Base-by-base conservation (phyloP, 192 early-diverging fungal species). In the Haplosporangium gracile region DNA sequence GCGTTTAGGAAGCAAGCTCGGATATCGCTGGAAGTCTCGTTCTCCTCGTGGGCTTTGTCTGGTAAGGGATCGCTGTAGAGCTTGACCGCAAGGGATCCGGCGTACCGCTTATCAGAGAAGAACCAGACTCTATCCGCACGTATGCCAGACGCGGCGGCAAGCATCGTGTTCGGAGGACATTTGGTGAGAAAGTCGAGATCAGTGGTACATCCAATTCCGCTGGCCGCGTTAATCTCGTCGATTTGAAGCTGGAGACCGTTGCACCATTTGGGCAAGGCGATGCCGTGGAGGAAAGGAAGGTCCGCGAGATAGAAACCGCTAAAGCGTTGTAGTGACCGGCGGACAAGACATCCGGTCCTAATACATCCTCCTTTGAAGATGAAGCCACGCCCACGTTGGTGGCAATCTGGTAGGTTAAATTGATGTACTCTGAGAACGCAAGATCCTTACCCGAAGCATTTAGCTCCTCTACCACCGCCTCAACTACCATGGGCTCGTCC, bases 281-380 rank as follows among this genome's bases (percentile, higher is more conserved):
- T 29, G 60, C 45, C 75, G 55, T 77, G n/a, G 53, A 85, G 78
- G 55, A 80, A 85, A 68, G 83, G 74, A 53, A 85, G 83, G 53
- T 85, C 83, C 0, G 26, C 65, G 34, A 83, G 68, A 83, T 22
- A 38, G 49, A 29, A 71, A 20, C 77, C 65, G 43, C 75, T 83
- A 43, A 83, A 83, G 72, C 78, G 74, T 40, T 72, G 83, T 13
- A 85, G 78, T 11, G 74, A 79, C 24, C 55, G 73, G 36, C 75
- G 78, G 55, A 85, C 77, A 38, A 85, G 83, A 24, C 74, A 18
- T 85, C 77, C 16, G 78, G 65, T 2, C 76, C 76, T 16, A 15
- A 38, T n/a, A 16, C 75, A n/a, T n/a, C n/a, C n/a, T n/a, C 82
- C 53, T 77, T 77, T 32, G 75, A 24, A 1, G 72, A n/a, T 2